Conservation (phyloP, 768 basidiomycete genomes). For the Amanita molliuscula region DNA sequence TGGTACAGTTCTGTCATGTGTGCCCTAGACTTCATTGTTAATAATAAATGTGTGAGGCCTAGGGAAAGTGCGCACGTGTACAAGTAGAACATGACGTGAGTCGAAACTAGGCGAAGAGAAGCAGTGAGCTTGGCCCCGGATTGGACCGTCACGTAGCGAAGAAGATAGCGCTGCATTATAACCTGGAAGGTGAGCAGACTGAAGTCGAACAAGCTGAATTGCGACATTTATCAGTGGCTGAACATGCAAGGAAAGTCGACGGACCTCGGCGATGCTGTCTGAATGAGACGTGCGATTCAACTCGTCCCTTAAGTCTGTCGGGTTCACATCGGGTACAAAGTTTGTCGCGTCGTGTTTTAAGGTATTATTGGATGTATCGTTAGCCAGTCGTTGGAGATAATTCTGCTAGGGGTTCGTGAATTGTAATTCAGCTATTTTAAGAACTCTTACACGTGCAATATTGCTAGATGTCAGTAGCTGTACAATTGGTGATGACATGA, state of each 20-base stretch:
- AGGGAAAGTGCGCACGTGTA: slow-evolving; percentile 39
- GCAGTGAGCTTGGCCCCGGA: slow-evolving; percentile 47
- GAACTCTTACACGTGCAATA: slow-evolving; percentile 42
- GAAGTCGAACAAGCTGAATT: slow-evolving; percentile 63
- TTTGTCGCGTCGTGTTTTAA: slow-evolving; percentile 8
- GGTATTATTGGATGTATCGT: slow-evolving; percentile 13
- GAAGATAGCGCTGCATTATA: slow-evolving; percentile 74
- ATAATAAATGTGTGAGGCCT: neutral
- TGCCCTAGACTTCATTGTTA: slow-evolving; percentile 30
- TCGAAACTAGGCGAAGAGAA: slow-evolving; percentile 42
- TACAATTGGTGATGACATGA: slow-evolving; percentile 71
- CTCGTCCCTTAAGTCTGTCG: neutral
- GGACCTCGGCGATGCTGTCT: slow-evolving; percentile 35
- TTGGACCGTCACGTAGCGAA: slow-evolving; percentile 60
- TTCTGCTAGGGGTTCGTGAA: slow-evolving; percentile 20
- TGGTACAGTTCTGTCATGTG: slow-evolving; percentile 44
- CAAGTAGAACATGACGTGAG: slow-evolving; percentile 42
- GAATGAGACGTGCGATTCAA: neutral
- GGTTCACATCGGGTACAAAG: neutral
- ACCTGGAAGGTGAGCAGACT: slow-evolving; percentile 66
- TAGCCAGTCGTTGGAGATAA: slow-evolving; percentile 42
- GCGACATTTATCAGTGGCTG: neutral
- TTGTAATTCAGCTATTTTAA: neutral
- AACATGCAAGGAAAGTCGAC: neutral
- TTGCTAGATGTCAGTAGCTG: slow-evolving; percentile 54